Evolutionary conservation across 75 land plant species (phyloP).

Genomic region (Selaginella moellendorffii): DNA sequence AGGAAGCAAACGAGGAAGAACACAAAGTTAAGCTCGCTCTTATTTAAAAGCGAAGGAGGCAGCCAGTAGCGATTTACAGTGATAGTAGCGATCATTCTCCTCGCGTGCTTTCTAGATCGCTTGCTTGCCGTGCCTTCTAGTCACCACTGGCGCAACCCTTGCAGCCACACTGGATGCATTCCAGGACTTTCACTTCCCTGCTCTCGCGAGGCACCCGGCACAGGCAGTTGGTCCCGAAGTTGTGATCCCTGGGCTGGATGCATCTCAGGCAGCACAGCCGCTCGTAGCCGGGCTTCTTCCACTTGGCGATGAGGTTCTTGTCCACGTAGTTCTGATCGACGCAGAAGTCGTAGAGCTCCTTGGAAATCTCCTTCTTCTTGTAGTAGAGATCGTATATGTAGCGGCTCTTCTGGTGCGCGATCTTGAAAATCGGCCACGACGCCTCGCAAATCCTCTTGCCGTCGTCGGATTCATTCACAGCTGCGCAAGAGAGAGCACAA

Average conservation of each 20-base stretch:
- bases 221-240: conserved; percentile 69
- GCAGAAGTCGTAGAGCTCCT: conserved; percentile 82
- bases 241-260: conserved; percentile 86
- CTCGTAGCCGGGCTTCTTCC: conserved; percentile 89
- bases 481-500: conserved; percentile 24
- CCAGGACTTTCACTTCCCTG: conserved; percentile 73
- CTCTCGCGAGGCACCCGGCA: conserved; percentile 80
- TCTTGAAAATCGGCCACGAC: conserved; percentile 84
- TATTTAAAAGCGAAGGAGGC: no score
- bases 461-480: conserved; percentile 83
- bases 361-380: conserved; percentile 61
- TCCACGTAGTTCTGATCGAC: conserved; percentile 86
- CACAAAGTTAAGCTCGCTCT: no score
- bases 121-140: no score
- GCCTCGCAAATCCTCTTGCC: conserved; percentile 86
- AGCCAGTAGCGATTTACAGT: no score
- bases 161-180: conserved; percentile 87
- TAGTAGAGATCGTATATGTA: conserved; percentile 72
- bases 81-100: no score
- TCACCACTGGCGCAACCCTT: conserved; percentile 87
- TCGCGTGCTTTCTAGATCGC: no score
- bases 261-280: conserved; percentile 73
- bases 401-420: conserved; percentile 76
- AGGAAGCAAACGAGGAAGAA: no score
- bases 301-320: conserved; percentile 71